phyloP scores from a whole-genome alignment of 768 basidiomycete species.

The Naganishia kalamii region DNA sequence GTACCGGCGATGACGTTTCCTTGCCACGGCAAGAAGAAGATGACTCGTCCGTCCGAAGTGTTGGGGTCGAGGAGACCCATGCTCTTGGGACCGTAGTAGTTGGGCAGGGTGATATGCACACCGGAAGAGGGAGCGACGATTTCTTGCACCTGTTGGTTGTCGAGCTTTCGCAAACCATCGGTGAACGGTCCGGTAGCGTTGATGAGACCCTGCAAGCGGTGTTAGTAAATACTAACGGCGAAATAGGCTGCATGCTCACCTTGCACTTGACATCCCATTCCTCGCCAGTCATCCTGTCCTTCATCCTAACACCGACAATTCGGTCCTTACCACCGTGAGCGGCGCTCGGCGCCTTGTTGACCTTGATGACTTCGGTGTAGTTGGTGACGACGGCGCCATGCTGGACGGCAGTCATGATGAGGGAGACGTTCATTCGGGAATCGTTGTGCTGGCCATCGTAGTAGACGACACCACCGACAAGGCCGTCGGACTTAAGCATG shows the following conservation, averaged over 20 bases:
- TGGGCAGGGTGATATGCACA: constrained; percentile 91
- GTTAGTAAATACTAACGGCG: neutral
- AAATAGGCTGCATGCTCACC: constrained; percentile 44
- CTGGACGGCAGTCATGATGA: constrained; percentile 89
- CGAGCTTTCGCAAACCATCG: constrained; percentile 75
- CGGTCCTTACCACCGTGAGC: constrained; percentile 52
- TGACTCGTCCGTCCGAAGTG: constrained; percentile 92
- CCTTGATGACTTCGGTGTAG: constrained; percentile 73
- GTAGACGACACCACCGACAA: constrained; percentile 92
- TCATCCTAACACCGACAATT: constrained; percentile 66
- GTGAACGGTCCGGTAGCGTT: constrained; percentile 96
- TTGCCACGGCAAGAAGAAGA: constrained; percentile 99
- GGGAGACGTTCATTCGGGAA: constrained; percentile 92
- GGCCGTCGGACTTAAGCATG: constrained; percentile 84
- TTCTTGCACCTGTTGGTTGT: constrained; percentile 55
- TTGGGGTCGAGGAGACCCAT: constrained; percentile 95
- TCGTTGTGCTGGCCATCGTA: constrained; percentile 99
- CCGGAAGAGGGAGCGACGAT: constrained; percentile 91
- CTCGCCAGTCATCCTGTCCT: constrained; percentile 74
- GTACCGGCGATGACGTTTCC: constrained; percentile 96
- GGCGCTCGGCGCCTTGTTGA: constrained; percentile 57
- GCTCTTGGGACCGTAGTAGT: constrained; percentile 83
- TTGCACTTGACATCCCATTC: constrained; percentile 76
- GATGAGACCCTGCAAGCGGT: constrained; percentile 66
- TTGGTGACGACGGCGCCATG: constrained; percentile 81